Evolutionary conservation across 1,284 basidiomycete genomes (phyloP).

Genomic region (Cutaneotrichosporon mucoides): DNA sequence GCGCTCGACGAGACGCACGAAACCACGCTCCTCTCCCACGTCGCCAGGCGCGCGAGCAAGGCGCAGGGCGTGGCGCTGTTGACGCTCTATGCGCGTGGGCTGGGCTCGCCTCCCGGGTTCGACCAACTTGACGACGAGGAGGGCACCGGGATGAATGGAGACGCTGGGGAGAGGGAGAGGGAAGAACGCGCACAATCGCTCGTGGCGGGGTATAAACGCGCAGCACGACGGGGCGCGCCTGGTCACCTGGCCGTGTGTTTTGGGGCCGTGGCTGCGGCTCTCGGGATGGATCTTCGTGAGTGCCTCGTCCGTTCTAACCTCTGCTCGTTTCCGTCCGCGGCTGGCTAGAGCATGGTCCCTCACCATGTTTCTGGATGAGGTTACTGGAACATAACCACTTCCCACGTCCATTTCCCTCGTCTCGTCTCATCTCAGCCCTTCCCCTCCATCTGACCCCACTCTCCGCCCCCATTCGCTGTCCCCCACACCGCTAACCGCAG

Average conservation of each 20-base stretch:
- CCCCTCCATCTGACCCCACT: too few species aligned
- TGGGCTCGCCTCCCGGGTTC: constrained; percentile 56
- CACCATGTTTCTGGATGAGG: too few species aligned
- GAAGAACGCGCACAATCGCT: constrained; percentile 43
- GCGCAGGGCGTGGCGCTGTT: constrained; percentile 91
- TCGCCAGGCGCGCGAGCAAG: constrained; percentile 77
- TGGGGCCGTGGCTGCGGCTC: constrained; percentile 73
- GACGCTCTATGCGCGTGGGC: constrained; percentile 78
- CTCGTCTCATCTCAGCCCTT: too few species aligned
- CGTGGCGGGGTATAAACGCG: constrained; percentile 64
- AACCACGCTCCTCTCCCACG: constrained; percentile 80
- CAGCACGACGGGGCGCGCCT: constrained; percentile 60
- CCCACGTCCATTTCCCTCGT: too few species aligned
- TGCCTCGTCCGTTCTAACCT: constrained; percentile 1
- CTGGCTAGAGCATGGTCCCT: too few species aligned
- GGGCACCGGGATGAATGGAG: too few species aligned
- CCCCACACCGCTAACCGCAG: constrained; percentile 6
- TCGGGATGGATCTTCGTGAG: constrained; percentile 70
- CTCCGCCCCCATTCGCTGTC: too few species aligned
- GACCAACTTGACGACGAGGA: constrained; percentile 10
- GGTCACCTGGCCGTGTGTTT: constrained; percentile 89
- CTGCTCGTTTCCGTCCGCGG: too few species aligned
- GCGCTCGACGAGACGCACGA: constrained; percentile 76
- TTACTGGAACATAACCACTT: too few species aligned
- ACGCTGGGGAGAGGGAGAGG: constrained; percentile 16